These are phyloP conservation scores for Backusella westeae DNA, from an alignment of 192 early-diverging fungal species.

Conservation along the genomic window DNA sequence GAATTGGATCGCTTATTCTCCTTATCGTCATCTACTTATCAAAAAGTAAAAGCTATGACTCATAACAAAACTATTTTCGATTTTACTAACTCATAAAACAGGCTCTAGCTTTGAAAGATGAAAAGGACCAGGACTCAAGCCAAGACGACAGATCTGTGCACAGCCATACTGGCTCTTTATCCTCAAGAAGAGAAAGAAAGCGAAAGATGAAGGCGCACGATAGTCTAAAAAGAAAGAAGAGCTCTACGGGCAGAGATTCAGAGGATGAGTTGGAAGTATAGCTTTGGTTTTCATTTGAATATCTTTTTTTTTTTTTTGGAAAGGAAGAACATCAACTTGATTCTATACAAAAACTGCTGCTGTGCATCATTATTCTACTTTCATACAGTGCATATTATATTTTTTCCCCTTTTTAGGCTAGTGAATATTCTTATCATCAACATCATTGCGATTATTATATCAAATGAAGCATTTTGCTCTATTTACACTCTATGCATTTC, in stretches of 20 bases:
- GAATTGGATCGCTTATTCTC: conserved; percentile 87
- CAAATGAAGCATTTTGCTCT: too few species aligned
- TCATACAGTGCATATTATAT: too few species aligned
- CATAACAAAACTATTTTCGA: too few species aligned
- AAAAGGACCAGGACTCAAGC: conserved; percentile 31
- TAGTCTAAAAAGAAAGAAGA: conserved; percentile 23
- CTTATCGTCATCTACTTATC: conserved; percentile 50
- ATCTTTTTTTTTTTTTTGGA: background rate
- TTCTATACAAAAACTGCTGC: too few species aligned
- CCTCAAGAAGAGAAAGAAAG: conserved; percentile 23
- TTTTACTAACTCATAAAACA: background rate
- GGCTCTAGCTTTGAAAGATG: conserved; percentile 31
- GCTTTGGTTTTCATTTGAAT: background rate
- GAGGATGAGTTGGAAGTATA: conserved; percentile 21
- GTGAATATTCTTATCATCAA: too few species aligned
- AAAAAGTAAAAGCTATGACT: conserved; percentile 26
- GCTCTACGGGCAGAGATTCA: conserved; percentile 18
- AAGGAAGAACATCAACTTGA: too few species aligned
- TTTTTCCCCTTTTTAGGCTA: too few species aligned
- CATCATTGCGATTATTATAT: too few species aligned
- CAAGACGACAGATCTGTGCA: conserved; percentile 26
- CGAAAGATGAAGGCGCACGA: conserved; percentile 6
- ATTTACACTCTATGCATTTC: too few species aligned
- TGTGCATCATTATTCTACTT: too few species aligned
- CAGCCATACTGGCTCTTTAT: background rate